These are phyloP conservation scores for Lycium barbarum DNA, from an alignment of 257 asterid species.

Conservation along the genomic window DNA sequence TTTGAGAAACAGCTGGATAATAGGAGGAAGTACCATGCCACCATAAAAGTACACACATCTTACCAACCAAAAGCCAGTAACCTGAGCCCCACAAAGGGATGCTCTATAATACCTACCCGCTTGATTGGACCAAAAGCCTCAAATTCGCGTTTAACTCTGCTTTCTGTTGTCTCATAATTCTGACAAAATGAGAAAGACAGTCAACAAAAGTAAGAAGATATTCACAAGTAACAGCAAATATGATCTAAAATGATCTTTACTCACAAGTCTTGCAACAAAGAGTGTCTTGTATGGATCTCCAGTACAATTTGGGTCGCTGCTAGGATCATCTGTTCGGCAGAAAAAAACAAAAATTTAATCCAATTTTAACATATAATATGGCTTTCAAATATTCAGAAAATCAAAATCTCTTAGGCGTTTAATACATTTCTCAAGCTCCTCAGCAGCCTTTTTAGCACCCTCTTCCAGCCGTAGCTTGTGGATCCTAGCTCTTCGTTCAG, in stretches of 20 bases:
- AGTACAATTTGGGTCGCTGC: constrained; percentile 71
- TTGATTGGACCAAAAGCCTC: constrained; percentile 99
- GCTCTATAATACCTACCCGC: constrained; percentile 95
- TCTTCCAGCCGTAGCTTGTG: constrained; percentile 84
- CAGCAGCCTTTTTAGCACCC: constrained; percentile 92
- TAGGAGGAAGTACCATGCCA: constrained; percentile 32
- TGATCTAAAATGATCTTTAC: constrained; percentile 38
- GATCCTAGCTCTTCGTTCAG: constrained; percentile 84
- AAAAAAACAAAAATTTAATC: background rate
- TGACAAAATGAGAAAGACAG: constrained; percentile 42
- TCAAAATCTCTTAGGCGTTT: constrained; percentile 8
- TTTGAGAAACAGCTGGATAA: constrained; percentile 11
- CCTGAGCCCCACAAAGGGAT: constrained; percentile 72
- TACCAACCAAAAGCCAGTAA: constrained; percentile 78
- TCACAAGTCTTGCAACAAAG: constrained; percentile 94
- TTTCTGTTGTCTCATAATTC: constrained; percentile 95
- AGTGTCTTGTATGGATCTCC: constrained; percentile 98
- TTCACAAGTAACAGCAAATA: background rate
- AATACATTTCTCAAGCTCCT: constrained; percentile 86
- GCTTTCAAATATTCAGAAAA: background rate
- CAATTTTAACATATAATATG: background rate
- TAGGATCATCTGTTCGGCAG: constrained; percentile 79
- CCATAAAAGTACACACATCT: constrained; percentile 59
- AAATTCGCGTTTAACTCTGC: constrained; percentile 95
- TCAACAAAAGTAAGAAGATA: constrained; percentile 2